Percentiles rank a stretch among this genome's conserved stretches.
phyloP scores from a whole-genome alignment of 768 basidiomycete species.

The Thelephora aurantiotincta region DNA sequence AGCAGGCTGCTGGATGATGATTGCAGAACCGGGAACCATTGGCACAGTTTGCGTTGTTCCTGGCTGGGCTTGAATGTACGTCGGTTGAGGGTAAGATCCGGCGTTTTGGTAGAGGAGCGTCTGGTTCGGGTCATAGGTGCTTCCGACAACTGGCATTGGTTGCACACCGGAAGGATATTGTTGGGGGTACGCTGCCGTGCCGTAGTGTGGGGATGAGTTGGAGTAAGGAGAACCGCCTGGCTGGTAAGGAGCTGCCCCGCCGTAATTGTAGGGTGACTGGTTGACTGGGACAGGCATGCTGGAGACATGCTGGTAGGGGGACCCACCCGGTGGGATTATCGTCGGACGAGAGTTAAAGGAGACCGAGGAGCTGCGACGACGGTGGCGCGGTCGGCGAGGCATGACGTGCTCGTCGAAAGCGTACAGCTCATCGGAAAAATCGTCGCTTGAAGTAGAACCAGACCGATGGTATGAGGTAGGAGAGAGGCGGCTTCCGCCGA shows the following conservation, averaged over 20 bases:
- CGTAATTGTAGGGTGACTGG: background rate
- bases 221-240: background rate
- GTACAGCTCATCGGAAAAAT: background rate
- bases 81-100: too few species aligned
- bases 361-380: background rate
- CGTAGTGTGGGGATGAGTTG: too few species aligned
- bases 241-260: background rate
- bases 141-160: too few species aligned
- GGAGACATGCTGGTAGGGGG: too few species aligned
- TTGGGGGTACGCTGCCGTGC: too few species aligned
- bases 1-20: background rate
- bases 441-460: background rate
- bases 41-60: background rate
- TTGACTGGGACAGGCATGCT: too few species aligned
- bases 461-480: background rate
- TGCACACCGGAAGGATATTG: too few species aligned
- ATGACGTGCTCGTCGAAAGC: background rate
- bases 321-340: too few species aligned
- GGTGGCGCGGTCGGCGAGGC: background rate
- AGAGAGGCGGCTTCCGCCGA: background rate
- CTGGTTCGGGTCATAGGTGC: too few species aligned
- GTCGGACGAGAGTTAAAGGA: background rate
- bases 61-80: too few species aligned
- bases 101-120: too few species aligned
- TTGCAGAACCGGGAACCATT: background rate